Evolutionary conservation across 2,329 filamentous ascomycete species (phyloP), one percentile per base, ranked within the genome.

Genomic region (Apiospora hydei): DNA sequence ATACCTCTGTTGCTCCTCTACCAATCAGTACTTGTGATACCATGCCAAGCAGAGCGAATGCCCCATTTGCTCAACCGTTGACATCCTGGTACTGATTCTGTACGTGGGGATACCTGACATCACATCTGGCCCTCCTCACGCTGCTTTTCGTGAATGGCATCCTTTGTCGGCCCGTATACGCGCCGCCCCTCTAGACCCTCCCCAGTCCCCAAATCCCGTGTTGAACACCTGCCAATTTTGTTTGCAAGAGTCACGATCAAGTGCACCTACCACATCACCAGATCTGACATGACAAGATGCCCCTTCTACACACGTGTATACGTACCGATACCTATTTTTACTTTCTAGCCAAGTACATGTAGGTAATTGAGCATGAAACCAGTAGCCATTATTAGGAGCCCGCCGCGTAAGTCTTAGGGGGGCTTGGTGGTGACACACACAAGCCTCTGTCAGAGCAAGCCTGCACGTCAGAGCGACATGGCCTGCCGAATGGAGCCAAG

Each of bases 71-170:
- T 38, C 34, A 41, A 41, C 57, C 57, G 57, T 64, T 41, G 21
- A 41, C 34, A 61, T 30, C 53, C 53, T 16, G 26, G 30, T 34
- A 57, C 51, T 57, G 26, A 30, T 57, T 14, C 30, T 57, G 14
- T 57, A 38, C 53, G 53, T 61, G 53, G 53, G 30, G 53, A 61
- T 38, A 61, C 53, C 53, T 61, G 53, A 61, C 53, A 61, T 34
- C 51, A 57, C 51, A 57, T 18, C 26, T 57, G 26, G 24, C 24
- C 11, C 53, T 34, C 26, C 53, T 34, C 53, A 34, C 53, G 26
- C 53, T n/a, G 53, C 30, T 38, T 61, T 61, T 61, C 53, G 30
- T 38, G 53, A 38, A 61, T 64, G 57, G 30, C 34, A n/a, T 64
- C 30, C 34, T 64, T 7, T 24, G 57, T 64, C 57, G 57, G 57